These are phyloP conservation scores for Colletotrichum noveboracense DNA, from an alignment of 2,329 filamentous ascomycete species.

Conservation along the genomic window DNA sequence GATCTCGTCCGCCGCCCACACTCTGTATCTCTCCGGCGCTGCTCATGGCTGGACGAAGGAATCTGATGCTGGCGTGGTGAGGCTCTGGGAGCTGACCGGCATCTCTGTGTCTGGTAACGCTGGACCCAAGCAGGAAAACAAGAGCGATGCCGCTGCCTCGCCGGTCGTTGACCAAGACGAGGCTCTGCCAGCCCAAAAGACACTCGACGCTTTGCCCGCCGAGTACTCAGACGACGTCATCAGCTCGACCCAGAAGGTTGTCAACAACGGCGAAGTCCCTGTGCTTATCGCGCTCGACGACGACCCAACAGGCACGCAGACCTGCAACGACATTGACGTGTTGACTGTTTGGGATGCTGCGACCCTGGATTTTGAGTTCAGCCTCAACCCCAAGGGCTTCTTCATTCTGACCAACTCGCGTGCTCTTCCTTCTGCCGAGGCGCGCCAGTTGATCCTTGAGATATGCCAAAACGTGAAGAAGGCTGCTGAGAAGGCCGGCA, in stretches of 20 bases:
- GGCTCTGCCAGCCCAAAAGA: conserved; percentile 25
- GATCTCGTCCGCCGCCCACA: conserved; percentile 34
- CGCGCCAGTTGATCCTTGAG: conserved; percentile 49
- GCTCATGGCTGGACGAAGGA: conserved; percentile 36
- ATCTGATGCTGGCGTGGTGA: conserved; percentile 37
- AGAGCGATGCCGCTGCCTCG: background rate
- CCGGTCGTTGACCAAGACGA: background rate
- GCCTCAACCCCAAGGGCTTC: conserved; percentile 48
- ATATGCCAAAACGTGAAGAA: conserved; percentile 55
- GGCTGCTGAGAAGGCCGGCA: conserved; percentile 43
- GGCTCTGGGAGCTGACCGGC: conserved; percentile 41
- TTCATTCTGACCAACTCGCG: conserved; percentile 67
- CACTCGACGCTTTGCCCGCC: conserved; percentile 25
- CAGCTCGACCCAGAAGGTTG: conserved; percentile 20
- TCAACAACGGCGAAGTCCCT: conserved; percentile 24
- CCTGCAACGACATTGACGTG: conserved; percentile 62
- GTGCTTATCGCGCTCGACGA: conserved; percentile 52
- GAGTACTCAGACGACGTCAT: conserved; percentile 27
- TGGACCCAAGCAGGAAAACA: background rate
- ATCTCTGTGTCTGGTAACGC: conserved; percentile 25
- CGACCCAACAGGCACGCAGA: conserved; percentile 66
- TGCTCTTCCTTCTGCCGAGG: conserved; percentile 54
- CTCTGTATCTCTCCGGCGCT: conserved; percentile 36
- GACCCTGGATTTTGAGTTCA: conserved; percentile 17
- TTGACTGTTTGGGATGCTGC: conserved; percentile 57